Conservation (phyloP, 1,284 basidiomycete species). For the Irpex sp. region DNA sequence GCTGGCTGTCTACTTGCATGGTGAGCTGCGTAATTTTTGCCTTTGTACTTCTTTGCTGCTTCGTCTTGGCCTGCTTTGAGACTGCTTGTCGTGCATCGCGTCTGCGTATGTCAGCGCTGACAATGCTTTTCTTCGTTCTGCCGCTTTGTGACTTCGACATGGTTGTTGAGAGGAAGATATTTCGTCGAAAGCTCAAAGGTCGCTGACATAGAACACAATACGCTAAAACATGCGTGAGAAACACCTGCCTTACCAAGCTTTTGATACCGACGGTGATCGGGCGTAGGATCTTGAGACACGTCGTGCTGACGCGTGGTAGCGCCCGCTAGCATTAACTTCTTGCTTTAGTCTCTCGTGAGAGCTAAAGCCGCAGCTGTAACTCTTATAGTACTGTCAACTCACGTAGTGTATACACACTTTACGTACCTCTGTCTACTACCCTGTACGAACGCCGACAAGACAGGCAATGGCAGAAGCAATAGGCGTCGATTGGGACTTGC, state of each 20-base stretch:
- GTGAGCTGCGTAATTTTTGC: conserved; percentile 10
- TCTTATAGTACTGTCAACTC: background rate
- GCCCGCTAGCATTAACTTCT: background rate
- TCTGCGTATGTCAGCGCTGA: conserved; percentile 2
- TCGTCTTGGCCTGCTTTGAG: conserved; percentile 8
- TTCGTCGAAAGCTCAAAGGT: no score
- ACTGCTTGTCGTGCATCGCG: background rate
- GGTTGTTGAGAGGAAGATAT: background rate
- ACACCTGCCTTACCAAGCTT: background rate
- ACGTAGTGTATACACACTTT: background rate
- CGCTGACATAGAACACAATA: no score
- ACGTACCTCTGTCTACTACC: background rate
- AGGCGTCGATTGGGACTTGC: conserved; percentile 48
- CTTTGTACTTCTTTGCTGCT: conserved; percentile 1
- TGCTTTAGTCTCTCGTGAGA: background rate
- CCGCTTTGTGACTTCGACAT: conserved; percentile 5
- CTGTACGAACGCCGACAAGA: background rate
- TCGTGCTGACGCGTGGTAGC: background rate
- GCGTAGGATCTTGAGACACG: background rate
- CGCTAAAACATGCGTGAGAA: background rate
- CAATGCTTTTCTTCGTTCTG: conserved; percentile 6
- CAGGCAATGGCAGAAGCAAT: conserved; percentile 13
- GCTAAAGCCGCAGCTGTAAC: background rate
- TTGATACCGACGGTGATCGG: background rate
- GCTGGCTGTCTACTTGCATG: conserved; percentile 12